Base-by-base conservation (phyloP, 768 basidiomycete genomes). In the Sarcodon sp. region DNA sequence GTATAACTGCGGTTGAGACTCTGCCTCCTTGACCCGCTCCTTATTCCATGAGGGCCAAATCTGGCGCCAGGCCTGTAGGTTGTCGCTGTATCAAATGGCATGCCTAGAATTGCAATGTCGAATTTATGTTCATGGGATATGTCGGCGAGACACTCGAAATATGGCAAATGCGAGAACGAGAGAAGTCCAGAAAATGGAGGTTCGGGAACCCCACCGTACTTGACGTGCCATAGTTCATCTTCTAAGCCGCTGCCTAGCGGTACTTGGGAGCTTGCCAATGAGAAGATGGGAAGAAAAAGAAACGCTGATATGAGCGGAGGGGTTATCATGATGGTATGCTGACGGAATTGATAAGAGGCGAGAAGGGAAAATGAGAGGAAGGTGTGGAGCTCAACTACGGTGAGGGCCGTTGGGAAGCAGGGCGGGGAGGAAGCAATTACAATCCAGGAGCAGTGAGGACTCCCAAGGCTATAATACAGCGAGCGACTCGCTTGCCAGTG, bases 11-110 rank as follows among this genome's bases (percentile, higher is more conserved):
- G 76, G 62, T 72, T 67, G 35, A 71, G 65, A 51, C 75, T 64
- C 55, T 86, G 83, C 8, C 82, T 70, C 43, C 84, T 69, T 57
- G 82, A 83, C 3, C 87, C 87, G 4, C 81, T 81, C 38, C 91
- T 78, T 53, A 93, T 87, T 7, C 80, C 90, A 58, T 77, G 79
- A 1, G 89, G 89, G 6, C 90, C 90, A 65, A 93, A 93, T 7
- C 90, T 77, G 10, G 89, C 89, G 4, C 88, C 89, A 1, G 69
- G 65, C 4, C 71, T 64, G 56, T 68, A 73, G 1, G 68, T 60
- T 32, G 64, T 71, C 54, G 67, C 72, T 0, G 84, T 88, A 55
- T 88, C 83, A 55, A 87, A 87, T 0, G 85, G 85, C 68, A 86
- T 77, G 7, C 86, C 89, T 4, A 93, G 64, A 35, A 93, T 60